Evolutionary conservation across 352 stramenopile genomes (phyloP), one percentile per base, ranked within the genome.

Genomic region (Porosira glacialis): DNA sequence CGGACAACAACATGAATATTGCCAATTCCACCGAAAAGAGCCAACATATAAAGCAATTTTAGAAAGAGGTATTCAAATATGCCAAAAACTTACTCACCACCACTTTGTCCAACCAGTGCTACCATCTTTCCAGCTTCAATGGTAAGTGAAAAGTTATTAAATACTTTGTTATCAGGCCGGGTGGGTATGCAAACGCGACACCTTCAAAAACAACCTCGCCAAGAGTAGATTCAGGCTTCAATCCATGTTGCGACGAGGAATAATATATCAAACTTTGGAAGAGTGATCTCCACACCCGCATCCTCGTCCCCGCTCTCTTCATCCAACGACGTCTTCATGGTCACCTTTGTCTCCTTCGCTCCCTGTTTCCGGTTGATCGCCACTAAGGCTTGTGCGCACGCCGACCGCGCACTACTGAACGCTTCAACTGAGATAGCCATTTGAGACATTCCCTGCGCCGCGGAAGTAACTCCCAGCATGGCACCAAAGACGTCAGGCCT

Each of bases 181-280:
- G 87, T 6, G 94, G 93, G 73, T 97, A 98, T 1, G 86, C 75
- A 71, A 98, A 97, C 4, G 48, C 59, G 6, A 98, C 88, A 59
- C 97, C 75, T 28, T 94, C 41, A 58, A 98, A 95, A 11, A 80
- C 33, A 55, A 96, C 78, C 24, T 87, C 72, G 8, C 94, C 93
- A 0, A 78, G 33, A 1, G 85, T 74, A 28, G 59, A 59, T 17
- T 69, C 19, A 0, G 77, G 77, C 49, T 80, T 85, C 45, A 77
- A 47, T 31, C 83, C 83, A 27, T 76, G 41, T 11, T 58, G 15
- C 6, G 70, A 81, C 6, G 70, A 77, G 2, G 75, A 74, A 66
- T 90, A 75, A 57, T n/a, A 90, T 90, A 33, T 70, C 26, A 56
- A 87, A 88, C 21, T 77, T 73, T 4, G 83, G 80, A 2, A 89